Evolutionary conservation across 352 stramenopile species (phyloP), one percentile per base, ranked within the genome.

Genomic region (Phytophthora palmivora): DNA sequence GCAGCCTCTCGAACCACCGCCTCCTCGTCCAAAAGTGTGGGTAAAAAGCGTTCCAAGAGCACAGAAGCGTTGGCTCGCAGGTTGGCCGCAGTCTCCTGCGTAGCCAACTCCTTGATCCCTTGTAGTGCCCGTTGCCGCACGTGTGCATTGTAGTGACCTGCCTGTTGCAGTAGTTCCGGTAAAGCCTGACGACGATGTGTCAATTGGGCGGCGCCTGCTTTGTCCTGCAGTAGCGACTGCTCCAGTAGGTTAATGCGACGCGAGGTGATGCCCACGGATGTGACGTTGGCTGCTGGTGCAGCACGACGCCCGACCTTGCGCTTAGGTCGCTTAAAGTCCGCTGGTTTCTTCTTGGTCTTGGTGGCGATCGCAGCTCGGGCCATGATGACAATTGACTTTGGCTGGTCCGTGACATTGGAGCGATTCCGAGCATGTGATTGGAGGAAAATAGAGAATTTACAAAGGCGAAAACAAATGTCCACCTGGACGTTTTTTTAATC

Each of bases 251-350:
- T 91, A 64, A 95, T 90, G 61, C 86, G 86, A 12, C 86, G 86
- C 26, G 84, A 92, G 5, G 82, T 71, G 49, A 95, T 81, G 26
- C 66, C 70, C 37, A 92, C 86, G 32, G 77, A 89, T 24, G 86
- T 95, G 18, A 95, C 86, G 45, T 95, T 95, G 30, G 86, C 79
- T 21, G 82, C 71, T 44, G 77, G 82, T 12, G 78, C 66, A 1
- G 77, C 82, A 52, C 88, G 87, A 33, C 84, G 82, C 11, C 86
- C 86, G 24, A 95, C 86, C 66, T 95, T 95, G 69, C 81, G 86
- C 82, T 95, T 95, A 12, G 82, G 86, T 18, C 84, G 84, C 81
- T 95, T 95, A 61, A 95, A 95, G 67, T 95, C 86, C 28, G 70
- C 84, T 9, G 86, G 86, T 74, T 95, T 95, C 78, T 92, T 93